These are phyloP conservation scores for Dryas octopetala DNA, from an alignment of 306 rosid species.

Conservation along the genomic window DNA sequence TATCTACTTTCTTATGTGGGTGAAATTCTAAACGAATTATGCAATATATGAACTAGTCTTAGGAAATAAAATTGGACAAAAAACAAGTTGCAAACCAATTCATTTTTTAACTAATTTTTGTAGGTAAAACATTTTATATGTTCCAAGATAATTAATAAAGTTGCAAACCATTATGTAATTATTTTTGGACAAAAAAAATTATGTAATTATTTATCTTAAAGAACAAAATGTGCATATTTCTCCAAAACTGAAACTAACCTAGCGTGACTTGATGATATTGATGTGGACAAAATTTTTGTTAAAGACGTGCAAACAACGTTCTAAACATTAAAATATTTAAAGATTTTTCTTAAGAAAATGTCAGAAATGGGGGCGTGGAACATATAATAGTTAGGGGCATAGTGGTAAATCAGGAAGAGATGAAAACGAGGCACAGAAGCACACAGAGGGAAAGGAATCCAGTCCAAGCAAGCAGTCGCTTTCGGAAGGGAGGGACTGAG, in stretches of 20 bases:
- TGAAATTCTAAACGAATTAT: too few species aligned
- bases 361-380: not conserved
- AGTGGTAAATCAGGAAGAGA: slow-evolving; percentile 16
- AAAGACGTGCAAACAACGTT: slow-evolving; percentile 17
- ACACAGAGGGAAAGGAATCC: slow-evolving; percentile 24
- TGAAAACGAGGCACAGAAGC: slow-evolving; percentile 32
- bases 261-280: rapidly evolving
- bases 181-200: too few species aligned
- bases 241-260: not conserved
- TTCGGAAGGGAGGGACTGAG: slow-evolving; percentile 2
- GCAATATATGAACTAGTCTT: too few species aligned
- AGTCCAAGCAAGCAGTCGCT: slow-evolving; percentile 36
- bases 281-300: not conserved
- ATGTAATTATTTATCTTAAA: too few species aligned
- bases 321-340: not conserved
- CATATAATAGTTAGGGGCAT: not conserved
- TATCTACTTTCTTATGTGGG: too few species aligned
- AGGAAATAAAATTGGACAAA: too few species aligned
- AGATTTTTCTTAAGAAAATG: not conserved
- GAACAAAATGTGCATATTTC: not conserved
- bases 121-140: too few species aligned
- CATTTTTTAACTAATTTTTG: too few species aligned
- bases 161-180: too few species aligned
- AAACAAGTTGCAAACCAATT: too few species aligned
- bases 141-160: too few species aligned